phyloP scores from a whole-genome alignment of 495 filamentous ascomycete genomes.

The Daldinia vernicosa region DNA sequence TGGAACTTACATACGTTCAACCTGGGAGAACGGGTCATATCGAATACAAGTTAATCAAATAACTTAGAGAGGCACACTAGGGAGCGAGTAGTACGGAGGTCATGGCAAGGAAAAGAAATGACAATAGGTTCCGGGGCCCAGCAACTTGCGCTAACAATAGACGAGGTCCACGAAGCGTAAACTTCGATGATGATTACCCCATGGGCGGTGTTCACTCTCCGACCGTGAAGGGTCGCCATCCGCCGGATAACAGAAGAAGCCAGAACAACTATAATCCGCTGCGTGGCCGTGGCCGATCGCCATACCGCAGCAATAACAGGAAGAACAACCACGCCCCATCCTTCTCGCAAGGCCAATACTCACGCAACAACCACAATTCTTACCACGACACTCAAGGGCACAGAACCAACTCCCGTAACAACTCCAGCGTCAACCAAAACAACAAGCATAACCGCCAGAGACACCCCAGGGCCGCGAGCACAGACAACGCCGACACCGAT shows the following conservation, averaged over 20 bases:
- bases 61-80: neutral
- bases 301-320: neutral
- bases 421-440: neutral
- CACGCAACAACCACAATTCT: neutral
- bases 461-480: neutral
- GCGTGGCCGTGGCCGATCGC: neutral
- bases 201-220: conserved; percentile 25
- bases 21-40: neutral
- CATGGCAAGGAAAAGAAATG: conserved; percentile 24
- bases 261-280: neutral
- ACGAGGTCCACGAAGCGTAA: conserved; percentile 2
- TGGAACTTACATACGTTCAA: neutral
- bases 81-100: neutral
- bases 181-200: conserved; percentile 34
- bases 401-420: conserved; percentile 1
- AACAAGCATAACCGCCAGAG: conserved; percentile 6
- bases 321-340: neutral
- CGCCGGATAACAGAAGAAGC: conserved; percentile 11
- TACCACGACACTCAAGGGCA: neutral
- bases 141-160: conserved; percentile 1
- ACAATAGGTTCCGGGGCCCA: neutral
- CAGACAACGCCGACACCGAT: neutral
- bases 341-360: neutral
- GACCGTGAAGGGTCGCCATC: neutral
- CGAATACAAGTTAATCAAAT: neutral